Conservation (phyloP, 2,329 filamentous ascomycete genomes). For the Claviceps sp. region DNA sequence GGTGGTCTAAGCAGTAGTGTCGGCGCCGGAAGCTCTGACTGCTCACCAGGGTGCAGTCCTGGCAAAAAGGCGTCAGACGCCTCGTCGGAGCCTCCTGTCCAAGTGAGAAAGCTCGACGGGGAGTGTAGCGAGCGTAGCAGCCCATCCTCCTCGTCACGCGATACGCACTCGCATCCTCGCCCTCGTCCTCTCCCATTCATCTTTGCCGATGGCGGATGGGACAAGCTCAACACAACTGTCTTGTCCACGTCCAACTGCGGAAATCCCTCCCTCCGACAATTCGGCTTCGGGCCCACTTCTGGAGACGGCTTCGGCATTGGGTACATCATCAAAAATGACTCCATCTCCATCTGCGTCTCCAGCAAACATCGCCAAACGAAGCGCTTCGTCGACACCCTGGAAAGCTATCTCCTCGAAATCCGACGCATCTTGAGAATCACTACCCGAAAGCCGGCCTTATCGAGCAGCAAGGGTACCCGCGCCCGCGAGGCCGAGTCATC, state of each 20-base stretch:
- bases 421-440: slow-evolving; percentile 68
- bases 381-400: slow-evolving; percentile 78
- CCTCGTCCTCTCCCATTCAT: slow-evolving; percentile 50
- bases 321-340: slow-evolving; percentile 80
- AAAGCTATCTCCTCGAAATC: slow-evolving; percentile 84
- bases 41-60: slow-evolving; percentile 38
- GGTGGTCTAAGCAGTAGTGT: slow-evolving; percentile 32
- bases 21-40: slow-evolving; percentile 48
- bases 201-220: slow-evolving; percentile 84
- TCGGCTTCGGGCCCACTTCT: slow-evolving; percentile 90
- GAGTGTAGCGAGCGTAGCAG: slow-evolving; percentile 39
- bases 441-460: slow-evolving; percentile 30
- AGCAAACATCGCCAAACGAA: slow-evolving; percentile 91
- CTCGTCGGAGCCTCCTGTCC: slow-evolving; percentile 17
- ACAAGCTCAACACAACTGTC: slow-evolving; percentile 88
- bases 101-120: slow-evolving; percentile 22
- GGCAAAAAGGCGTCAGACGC: slow-evolving; percentile 33
- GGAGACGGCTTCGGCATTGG: slow-evolving; percentile 94
- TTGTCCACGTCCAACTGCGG: slow-evolving; percentile 97
- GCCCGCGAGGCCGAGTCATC: slow-evolving; percentile 39
- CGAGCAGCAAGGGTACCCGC: slow-evolving; percentile 30
- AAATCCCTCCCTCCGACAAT: slow-evolving; percentile 86
- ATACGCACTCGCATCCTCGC: slow-evolving; percentile 20
- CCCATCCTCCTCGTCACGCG: slow-evolving; percentile 34
- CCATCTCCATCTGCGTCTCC: slow-evolving; percentile 79